Base-by-base conservation (phyloP, 2,329 filamentous ascomycete species). In the Orbilia blumenaviensis region DNA sequence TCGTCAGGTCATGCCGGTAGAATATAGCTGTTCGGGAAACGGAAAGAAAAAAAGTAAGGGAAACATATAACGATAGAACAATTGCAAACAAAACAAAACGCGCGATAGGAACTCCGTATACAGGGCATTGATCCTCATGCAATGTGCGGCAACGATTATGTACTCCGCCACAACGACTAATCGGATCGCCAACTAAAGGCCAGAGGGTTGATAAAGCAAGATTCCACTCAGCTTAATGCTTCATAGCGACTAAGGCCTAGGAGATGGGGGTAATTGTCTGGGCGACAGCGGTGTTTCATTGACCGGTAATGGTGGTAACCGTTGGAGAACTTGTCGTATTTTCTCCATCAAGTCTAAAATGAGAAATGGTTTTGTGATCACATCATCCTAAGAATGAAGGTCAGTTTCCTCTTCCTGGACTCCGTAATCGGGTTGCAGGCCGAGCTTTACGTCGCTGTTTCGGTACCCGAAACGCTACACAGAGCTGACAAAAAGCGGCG, bases 281-380 rank as follows among this genome's bases (percentile, higher is more conserved):
- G 48, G 48, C n/a, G 48, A 54, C 6, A 54, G 12, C 21, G 48
- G 48, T 54, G 27, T 18, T 16, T 32, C 27, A 10, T 8, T 34
- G 14, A 12, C 16, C 14, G n/a, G 9, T 18, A n/a, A n/a, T n/a
- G 27, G 48, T 6, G 48, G 9, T 2, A 68, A 44, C 25, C 63
- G 44, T 14, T 60, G 36, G 27, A 75, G 63, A 18, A 75, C 71
- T 44, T 64, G 63, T 10, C 34, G 34, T 36, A 75, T 75, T 41
- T 75, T 75, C n/a, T 68, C 71, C 71, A 75, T 75, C 14, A 75
- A 44, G 21, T 75, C 71, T 2, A 75, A 52, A 9, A 92, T 89
- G n/a, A 89, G 87, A 81, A 94, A 94, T 2, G 92, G 92, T 81
- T 94, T 94, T 0, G 90, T 90, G 36, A 94, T 91, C 46, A 93